Conservation (phyloP, 148 eudicot genomes). For the Bassia scoparia region DNA sequence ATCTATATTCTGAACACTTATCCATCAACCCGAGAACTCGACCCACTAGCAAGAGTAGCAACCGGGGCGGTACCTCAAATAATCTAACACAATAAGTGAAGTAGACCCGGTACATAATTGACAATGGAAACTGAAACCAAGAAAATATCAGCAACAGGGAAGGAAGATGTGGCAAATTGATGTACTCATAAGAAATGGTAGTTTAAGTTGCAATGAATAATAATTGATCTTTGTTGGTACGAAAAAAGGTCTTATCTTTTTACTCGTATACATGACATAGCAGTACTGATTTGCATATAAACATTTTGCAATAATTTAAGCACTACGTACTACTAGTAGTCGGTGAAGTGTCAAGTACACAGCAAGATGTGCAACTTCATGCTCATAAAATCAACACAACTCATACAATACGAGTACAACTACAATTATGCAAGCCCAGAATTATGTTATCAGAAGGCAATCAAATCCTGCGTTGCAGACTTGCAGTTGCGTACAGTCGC, state of each 20-base stretch:
- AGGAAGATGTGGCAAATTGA: constrained; percentile 12
- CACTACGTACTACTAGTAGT: background rate
- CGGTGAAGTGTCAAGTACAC: background rate
- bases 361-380: background rate
- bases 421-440: no score
- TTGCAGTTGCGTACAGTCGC: no score
- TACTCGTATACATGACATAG: background rate
- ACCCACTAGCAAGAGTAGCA: no score
- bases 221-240: background rate
- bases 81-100: no score
- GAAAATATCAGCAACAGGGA: background rate
- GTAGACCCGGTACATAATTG: no score
- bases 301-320: background rate
- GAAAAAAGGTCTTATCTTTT: background rate
- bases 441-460: no score
- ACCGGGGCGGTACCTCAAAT: no score
- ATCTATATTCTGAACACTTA: no score
- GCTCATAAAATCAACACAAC: background rate
- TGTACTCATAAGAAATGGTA: background rate
- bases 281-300: background rate
- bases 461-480: no score
- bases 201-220: background rate
- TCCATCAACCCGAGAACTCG: no score
- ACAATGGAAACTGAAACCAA: background rate
- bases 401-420: background rate